Percentiles rank a stretch among this genome's conserved stretches.
Conservation (phyloP, 495 filamentous ascomycete species). For the Physcia stellaris region DNA sequence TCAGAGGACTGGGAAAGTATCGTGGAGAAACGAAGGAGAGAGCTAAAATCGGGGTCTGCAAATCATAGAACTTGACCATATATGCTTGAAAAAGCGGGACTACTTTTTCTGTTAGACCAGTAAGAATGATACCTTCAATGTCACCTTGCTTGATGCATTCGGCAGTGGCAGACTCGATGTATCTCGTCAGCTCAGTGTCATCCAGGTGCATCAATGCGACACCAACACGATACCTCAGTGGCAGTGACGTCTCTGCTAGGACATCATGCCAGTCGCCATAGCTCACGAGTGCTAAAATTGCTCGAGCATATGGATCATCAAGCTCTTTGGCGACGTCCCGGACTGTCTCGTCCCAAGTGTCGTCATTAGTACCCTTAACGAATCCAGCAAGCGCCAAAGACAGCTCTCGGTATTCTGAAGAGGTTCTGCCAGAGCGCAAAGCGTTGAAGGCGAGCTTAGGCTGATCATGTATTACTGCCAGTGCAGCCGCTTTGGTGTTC, state of each 20-base stretch:
- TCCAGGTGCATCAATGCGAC: conserved; percentile 74
- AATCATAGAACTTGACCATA: conserved; percentile 71
- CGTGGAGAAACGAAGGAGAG: conserved; percentile 68
- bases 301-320: conserved; percentile 74
- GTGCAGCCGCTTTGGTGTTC: conserved; percentile 69
- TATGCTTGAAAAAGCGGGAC: conserved; percentile 81
- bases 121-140: conserved; percentile 77
- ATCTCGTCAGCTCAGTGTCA: conserved; percentile 61
- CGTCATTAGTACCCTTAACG: conserved; percentile 37
- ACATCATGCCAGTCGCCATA: conserved; percentile 80
- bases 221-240: conserved; percentile 70
- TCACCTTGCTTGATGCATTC: conserved; percentile 61
- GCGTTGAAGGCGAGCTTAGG: conserved; percentile 37
- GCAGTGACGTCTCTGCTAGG: conserved; percentile 66
- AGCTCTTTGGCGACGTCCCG: conserved; percentile 51
- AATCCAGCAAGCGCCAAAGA: conserved; percentile 41
- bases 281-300: conserved; percentile 78
- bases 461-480: conserved; percentile 62
- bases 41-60: conserved; percentile 79
- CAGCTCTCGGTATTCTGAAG: conserved; percentile 35
- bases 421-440: conserved; percentile 28
- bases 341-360: conserved; percentile 38
- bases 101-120: conserved; percentile 64
- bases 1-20: conserved; percentile 67
- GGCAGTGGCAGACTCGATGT: conserved; percentile 48